phyloP scores from a whole-genome alignment of 148 eudicot species.

The Rhododendron henanense region DNA sequence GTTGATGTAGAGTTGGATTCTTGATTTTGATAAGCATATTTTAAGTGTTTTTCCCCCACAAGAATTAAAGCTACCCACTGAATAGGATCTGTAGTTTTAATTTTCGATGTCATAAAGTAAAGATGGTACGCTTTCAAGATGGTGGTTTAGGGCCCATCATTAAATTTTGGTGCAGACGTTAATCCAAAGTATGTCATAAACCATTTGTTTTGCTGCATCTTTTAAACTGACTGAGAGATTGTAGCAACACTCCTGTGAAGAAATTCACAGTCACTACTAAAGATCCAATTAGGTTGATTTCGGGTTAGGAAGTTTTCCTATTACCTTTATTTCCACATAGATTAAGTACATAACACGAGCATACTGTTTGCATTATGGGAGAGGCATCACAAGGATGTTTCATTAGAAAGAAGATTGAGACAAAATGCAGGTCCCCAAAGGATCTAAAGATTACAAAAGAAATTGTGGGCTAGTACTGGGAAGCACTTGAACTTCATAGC shows the following conservation, averaged over 20 bases:
- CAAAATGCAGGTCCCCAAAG: not conserved
- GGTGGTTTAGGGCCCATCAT: not conserved
- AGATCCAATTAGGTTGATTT: not conserved
- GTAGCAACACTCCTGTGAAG: not conserved
- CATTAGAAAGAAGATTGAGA: not conserved
- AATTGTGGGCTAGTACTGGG: not conserved
- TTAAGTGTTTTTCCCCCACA: not conserved
- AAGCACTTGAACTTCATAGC: not conserved
- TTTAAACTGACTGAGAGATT: not conserved
- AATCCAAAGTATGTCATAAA: not conserved
- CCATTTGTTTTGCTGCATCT: not conserved
- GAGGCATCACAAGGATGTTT: not conserved
- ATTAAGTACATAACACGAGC: not conserved
- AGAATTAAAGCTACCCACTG: not conserved
- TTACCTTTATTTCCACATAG: not conserved
- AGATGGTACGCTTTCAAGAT: not conserved
- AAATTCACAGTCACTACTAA: not conserved
- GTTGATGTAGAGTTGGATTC: constrained; percentile 15
- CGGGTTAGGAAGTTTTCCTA: not conserved
- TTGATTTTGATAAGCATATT: not conserved
- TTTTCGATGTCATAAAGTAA: not conserved
- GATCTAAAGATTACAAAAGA: not conserved
- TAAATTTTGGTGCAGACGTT: not conserved
- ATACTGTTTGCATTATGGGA: not conserved
- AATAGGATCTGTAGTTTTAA: not conserved